Evolutionary conservation across 768 basidiomycete genomes (phyloP).

Genomic region (Tubosaeta brunneosetosa): DNA sequence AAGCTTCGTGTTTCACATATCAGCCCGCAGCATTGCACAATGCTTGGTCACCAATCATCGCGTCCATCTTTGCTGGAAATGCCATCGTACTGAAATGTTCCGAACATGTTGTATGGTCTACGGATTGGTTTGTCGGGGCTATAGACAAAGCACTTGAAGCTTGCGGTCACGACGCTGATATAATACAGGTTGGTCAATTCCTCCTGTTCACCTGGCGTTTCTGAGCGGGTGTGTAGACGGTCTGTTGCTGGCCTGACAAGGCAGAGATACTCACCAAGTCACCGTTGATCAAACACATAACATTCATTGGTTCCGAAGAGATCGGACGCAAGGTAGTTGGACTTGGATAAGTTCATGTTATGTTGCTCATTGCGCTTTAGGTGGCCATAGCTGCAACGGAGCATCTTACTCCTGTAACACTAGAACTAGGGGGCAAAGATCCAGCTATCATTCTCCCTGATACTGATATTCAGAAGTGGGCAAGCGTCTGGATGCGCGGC

Average conservation of each 20-base stretch:
- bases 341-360: conserved; percentile 6
- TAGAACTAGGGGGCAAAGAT: conserved; percentile 95
- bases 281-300: conserved; percentile 85
- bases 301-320: conserved; percentile 82
- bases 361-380: conserved; percentile 33
- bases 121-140: conserved; percentile 74
- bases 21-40: conserved; percentile 78
- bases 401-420: conserved; percentile 84
- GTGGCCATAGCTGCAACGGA: conserved; percentile 81
- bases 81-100: conserved; percentile 88
- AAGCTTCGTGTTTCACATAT: not conserved
- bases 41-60: conserved; percentile 88
- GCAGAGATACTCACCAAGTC: conserved; percentile 79
- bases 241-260: conserved; percentile 85
- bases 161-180: conserved; percentile 81
- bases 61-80: conserved; percentile 88
- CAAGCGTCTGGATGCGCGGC: conserved; percentile 83
- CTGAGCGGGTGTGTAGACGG: conserved; percentile 43
- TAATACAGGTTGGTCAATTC: conserved; percentile 64
- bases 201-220: not conserved
- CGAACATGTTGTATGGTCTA: conserved; percentile 90
- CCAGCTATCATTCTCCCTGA: conserved; percentile 85
- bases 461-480: conserved; percentile 78
- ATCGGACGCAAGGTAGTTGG: conserved; percentile 64
- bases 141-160: conserved; percentile 71